phyloP scores from a whole-genome alignment of 371 early-diverging fungal genomes.

The Haplosporangium sp. region DNA sequence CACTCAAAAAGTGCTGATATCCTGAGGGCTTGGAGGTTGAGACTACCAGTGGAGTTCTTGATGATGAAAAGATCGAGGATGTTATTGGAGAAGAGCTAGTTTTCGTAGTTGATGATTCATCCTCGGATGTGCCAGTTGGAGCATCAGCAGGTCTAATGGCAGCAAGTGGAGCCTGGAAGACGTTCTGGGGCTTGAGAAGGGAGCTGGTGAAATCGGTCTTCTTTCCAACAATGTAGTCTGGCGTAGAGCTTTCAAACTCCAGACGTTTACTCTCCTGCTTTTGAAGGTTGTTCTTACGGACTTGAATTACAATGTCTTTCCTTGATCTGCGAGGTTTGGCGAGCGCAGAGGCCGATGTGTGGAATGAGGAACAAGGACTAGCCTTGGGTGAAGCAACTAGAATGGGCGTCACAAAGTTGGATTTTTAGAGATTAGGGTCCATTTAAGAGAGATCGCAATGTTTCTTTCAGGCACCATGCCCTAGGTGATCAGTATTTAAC shows the following conservation, averaged over 20 bases:
- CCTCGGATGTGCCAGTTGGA: constrained; percentile 1
- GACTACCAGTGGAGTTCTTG: constrained; percentile 36
- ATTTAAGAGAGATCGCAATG: neutral
- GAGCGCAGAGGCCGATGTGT: constrained; percentile 55
- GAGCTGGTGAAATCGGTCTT: constrained; percentile 47
- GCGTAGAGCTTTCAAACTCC: constrained; percentile 43
- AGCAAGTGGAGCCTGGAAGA: constrained; percentile 49
- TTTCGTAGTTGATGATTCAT: constrained; percentile 1
- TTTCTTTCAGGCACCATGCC: neutral
- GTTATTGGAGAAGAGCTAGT: constrained; percentile 35
- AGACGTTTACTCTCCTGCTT: constrained; percentile 45
- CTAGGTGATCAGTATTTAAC: neutral
- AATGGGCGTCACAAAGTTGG: neutral
- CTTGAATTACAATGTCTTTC: constrained; percentile 53
- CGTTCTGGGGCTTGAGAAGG: constrained; percentile 27
- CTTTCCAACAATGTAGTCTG: constrained; percentile 51
- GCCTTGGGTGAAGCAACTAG: constrained; percentile 46
- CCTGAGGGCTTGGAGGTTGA: constrained; percentile 51
- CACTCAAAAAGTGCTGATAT: constrained; percentile 66
- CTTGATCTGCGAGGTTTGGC: constrained; percentile 53
- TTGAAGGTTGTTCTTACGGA: constrained; percentile 46
- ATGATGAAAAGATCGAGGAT: constrained; percentile 43
- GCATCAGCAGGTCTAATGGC: constrained; percentile 36
- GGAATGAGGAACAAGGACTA: constrained; percentile 41
- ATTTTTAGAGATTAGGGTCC: neutral